Conservation (phyloP, 2,329 filamentous ascomycete species). For the Cladosporium velox region DNA sequence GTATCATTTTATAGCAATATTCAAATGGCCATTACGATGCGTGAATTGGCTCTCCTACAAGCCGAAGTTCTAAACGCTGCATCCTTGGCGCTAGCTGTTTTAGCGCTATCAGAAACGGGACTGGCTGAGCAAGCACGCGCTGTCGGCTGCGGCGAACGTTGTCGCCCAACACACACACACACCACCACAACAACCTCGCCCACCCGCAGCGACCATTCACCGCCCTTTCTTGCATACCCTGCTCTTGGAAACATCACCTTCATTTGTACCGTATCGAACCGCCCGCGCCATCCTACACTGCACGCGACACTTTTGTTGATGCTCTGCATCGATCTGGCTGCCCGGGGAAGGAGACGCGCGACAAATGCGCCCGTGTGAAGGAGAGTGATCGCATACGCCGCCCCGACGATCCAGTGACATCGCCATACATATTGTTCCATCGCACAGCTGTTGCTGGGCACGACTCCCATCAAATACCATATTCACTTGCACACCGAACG, state of each 20-base stretch:
- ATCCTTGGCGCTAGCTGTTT: background rate
- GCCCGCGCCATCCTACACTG: background rate
- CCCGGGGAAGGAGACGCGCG: slow-evolving; percentile 12
- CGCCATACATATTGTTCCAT: background rate
- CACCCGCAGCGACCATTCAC: background rate
- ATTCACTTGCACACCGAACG: background rate
- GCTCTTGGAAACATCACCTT: background rate
- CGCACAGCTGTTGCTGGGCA: background rate
- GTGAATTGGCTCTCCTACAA: slow-evolving; percentile 2
- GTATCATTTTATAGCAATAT: background rate
- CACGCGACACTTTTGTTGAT: slow-evolving; percentile 10
- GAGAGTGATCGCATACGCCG: background rate
- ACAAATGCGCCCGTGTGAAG: slow-evolving; percentile 14
- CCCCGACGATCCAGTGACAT: background rate
- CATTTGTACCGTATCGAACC: slow-evolving; percentile 11
- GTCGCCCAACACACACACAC: slow-evolving; percentile 4
- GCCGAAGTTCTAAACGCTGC: slow-evolving; percentile 3
- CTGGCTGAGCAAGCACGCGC: background rate
- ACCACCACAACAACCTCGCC: background rate
- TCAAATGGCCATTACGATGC: background rate
- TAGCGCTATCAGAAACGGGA: slow-evolving; percentile 3
- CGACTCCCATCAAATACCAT: background rate
- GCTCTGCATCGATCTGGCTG: slow-evolving; percentile 1
- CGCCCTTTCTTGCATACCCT: slow-evolving; percentile 4
- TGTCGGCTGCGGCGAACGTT: background rate